Evolutionary conservation across 2,329 filamentous ascomycete genomes (phyloP), one percentile per base, ranked within the genome.

Genomic region (Dendryphion nanum): DNA sequence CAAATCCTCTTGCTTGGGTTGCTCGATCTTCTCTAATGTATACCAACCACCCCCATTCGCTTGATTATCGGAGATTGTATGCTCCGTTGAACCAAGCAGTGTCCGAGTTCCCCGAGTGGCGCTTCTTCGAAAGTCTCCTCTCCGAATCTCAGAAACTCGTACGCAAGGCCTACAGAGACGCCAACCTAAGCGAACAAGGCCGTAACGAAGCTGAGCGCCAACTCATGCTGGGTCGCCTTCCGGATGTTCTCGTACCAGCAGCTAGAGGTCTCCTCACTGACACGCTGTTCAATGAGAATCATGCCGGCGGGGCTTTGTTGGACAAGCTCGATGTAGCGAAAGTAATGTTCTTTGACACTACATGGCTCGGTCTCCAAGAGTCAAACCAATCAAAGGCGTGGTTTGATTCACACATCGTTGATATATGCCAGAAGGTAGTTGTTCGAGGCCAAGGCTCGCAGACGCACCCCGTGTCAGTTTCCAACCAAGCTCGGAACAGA

Each of bases 291-390:
- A 51, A 57, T 5, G 68, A 68, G 15, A 70, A 66, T 0, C 71
- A 14, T 2, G 30, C 48, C 15, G 12, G 20, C 16, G 31, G 31
- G 48, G 47, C 0, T 70, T 75, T 90, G 37, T 73, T 77, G 28
- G 70, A 70, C 4, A 72, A 77, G 38, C 74, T 82, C 8, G 81
- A 93, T 48, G 75, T 80, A 18, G 77, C 82, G 7, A 76, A 76
- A 43, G 72, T 95, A 33, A 86, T 86, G 66, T 85, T 89, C 64
- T 78, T 79, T 33, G 80, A 93, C 57, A 87, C 82, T 38, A 74
- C 73, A 33, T 77, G 86, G 59, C 71, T 93, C 8, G 84, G 85
- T 4, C 70, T 88, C 12, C 74, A 77, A 7, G 76, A 82, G 37
- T 79, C 82, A 42, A 64, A 66, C 12, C 68, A 69, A 14, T 77